Base-by-base conservation (phyloP, 805 yeast species). In the Kuraishia hungarica region DNA sequence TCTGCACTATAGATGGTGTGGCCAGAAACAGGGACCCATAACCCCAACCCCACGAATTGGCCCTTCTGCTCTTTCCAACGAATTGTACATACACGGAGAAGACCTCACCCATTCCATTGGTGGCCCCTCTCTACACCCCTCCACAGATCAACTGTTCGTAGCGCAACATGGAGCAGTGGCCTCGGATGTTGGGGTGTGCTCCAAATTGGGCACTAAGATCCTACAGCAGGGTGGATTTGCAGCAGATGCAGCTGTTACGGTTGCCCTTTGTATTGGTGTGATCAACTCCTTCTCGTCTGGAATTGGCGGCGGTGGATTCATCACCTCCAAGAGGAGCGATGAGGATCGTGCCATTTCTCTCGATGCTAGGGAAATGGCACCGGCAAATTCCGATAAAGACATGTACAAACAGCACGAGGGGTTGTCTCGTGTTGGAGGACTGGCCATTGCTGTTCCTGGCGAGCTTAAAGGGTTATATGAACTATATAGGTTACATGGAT, bases 261-360 rank as follows among this genome's bases (percentile, higher is more conserved):
- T 89, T 13, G 89, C 96, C 0, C 74, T 93, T 28, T 93, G 99
- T 65, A 82, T 93, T 35, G 98, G 98, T 1, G 77, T 88, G 54
- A 71, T 89, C 22, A 88, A 89, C 64, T 84, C 90, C 59, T 89
- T 86, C 72, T 85, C 86, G 56, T 85, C 96, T 1, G 97, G 97
- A 0, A 84, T 93, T 49, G 97, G 97, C 7, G 98, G 98, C 2
- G 98, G 98, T 3, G 98, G 99, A 10, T 90, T 81, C 62, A 86
- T 87, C 50, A 78, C 83, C 1, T 76, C 82, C 2, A 63, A 67
- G 46, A 59, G 60, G 39, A 65, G 65, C 49, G 69, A 67, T 26
- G 72, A 76, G 13, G 75, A 77, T 7, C 76, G 77, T 1, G 80
- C 86, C 1, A 59, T 86, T 2, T 75, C 85, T 28, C 81, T 92